phyloP scores from a whole-genome alignment of 441 rosid genomes.

The Bruguiera hainesii region DNA sequence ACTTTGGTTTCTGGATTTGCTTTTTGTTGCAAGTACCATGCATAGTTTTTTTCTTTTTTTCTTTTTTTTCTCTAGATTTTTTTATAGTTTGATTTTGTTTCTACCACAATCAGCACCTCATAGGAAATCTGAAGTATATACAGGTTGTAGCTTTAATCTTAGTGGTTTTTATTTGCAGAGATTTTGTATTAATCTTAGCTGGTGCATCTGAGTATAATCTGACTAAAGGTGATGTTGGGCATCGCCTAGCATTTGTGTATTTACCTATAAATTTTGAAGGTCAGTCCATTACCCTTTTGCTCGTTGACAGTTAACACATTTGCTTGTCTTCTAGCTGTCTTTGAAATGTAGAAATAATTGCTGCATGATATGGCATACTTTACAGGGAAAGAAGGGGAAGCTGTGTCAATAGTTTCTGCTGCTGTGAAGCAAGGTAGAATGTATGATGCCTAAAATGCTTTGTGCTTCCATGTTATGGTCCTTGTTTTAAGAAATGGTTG shows the following conservation, averaged over 20 bases:
- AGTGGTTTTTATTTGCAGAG: constrained; percentile 46
- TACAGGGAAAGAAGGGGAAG: constrained; percentile 94
- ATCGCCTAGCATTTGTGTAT: constrained; percentile 67
- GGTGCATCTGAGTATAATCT: constrained; percentile 86
- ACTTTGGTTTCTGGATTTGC: background rate
- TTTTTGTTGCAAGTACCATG: background rate
- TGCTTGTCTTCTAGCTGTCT: constrained; percentile 18
- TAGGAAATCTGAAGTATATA: background rate
- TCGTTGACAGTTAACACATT: constrained; percentile 13
- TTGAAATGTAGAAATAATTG: background rate
- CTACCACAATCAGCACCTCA: background rate
- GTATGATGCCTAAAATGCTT: constrained; percentile 9
- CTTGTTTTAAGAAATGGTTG: background rate
- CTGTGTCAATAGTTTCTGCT: constrained; percentile 57
- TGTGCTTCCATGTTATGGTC: background rate
- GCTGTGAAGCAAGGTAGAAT: constrained; percentile 78
- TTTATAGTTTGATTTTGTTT: background rate
- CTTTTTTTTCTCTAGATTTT: background rate
- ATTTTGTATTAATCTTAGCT: constrained; percentile 51
- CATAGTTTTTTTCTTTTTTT: background rate
- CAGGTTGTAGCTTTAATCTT: constrained; percentile 5
- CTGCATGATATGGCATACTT: constrained; percentile 19
- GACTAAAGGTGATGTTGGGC: constrained; percentile 91
- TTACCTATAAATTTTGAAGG: constrained; percentile 98
- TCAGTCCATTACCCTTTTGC: constrained; percentile 29